Conservation (phyloP, 129 eudicot species). For the Oenanthe sinensis region DNA sequence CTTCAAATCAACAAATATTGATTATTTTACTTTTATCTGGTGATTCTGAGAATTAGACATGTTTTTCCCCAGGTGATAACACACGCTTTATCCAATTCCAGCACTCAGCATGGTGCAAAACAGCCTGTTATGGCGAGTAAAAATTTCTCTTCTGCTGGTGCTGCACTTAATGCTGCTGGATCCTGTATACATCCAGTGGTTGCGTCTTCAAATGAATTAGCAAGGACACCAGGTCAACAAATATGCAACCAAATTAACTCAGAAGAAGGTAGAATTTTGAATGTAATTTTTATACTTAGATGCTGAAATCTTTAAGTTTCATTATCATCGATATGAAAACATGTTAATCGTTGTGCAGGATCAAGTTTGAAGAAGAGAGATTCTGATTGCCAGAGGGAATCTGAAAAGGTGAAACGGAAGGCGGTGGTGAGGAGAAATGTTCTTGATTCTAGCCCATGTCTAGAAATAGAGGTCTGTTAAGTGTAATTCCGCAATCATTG, state of each 20-base stretch:
- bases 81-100: conserved; percentile 21
- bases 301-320: not conserved
- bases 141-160: conserved; percentile 20
- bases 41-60: not conserved
- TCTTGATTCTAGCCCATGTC: conserved; percentile 14
- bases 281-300: not conserved
- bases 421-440: not conserved
- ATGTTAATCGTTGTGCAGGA: conserved; percentile 24
- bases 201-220: conserved; percentile 17
- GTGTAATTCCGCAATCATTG: not conserved
- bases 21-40: not conserved
- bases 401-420: conserved; percentile 22
- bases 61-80: not conserved
- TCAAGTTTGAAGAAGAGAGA: conserved; percentile 34
- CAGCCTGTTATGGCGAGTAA: conserved; percentile 21
- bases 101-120: conserved; percentile 27
- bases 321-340: no score
- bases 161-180: conserved; percentile 17
- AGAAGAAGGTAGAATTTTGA: conserved; percentile 26
- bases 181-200: conserved; percentile 17
- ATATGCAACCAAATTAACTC: conserved; percentile 15
- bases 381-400: conserved; percentile 22
- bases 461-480: conserved; percentile 28
- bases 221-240: conserved; percentile 15
- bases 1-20: not conserved